phyloP scores from a whole-genome alignment of 306 rosid genomes.

The Cyclanthera cordifolia region DNA sequence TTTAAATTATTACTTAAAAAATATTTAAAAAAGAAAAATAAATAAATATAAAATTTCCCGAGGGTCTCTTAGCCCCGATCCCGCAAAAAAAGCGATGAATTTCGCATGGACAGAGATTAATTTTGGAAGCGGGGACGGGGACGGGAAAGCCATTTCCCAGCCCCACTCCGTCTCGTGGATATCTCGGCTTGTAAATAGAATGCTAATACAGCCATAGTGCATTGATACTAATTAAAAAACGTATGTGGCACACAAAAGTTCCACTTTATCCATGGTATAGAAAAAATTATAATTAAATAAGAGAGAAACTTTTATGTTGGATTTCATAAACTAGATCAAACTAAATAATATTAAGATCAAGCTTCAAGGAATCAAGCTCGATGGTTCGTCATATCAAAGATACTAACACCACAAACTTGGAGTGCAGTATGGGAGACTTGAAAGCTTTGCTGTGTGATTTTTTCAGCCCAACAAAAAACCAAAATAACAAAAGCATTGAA shows the following conservation, averaged over 20 bases:
- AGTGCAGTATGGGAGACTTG: neutral
- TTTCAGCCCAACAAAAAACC: neutral
- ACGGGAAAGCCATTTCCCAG: no score
- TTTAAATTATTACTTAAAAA: no score
- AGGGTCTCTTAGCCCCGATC: no score
- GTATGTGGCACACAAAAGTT: neutral
- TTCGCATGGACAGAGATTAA: no score
- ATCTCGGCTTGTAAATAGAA: neutral
- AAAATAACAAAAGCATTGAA: neutral
- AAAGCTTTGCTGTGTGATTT: neutral
- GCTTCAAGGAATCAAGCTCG: neutral
- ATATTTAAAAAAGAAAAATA: no score
- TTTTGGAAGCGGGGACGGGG: no score
- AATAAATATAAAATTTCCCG: no score
- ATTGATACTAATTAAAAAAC: neutral
- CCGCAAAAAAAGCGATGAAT: no score
- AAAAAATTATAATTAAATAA: neutral
- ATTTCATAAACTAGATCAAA: neutral
- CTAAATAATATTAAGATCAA: neutral
- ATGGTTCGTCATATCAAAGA: neutral
- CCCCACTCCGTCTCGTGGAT: no score
- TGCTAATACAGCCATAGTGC: neutral
- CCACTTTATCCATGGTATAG: neutral
- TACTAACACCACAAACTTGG: neutral
- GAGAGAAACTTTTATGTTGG: neutral